Conservation (phyloP, 306 rosid genomes). For the Cicer pinnatifidum region DNA sequence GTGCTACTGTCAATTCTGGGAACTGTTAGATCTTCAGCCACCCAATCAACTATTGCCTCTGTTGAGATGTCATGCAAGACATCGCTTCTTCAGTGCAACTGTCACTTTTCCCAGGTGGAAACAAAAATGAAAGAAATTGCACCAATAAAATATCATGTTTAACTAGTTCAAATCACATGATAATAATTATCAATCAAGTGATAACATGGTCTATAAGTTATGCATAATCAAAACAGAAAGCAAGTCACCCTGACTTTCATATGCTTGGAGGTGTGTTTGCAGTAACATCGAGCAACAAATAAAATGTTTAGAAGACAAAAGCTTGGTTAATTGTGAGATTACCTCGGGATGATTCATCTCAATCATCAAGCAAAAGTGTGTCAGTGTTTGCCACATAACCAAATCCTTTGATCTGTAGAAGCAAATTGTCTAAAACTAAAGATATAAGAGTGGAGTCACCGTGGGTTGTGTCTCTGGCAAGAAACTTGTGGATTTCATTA, state of each 20-base stretch:
- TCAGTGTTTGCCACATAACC: constrained; percentile 53
- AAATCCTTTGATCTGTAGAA: constrained; percentile 60
- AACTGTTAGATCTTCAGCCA: too few relatives aligned
- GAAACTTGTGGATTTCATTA: constrained; percentile 50
- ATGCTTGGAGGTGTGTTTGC: too few relatives aligned
- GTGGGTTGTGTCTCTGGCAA: constrained; percentile 60
- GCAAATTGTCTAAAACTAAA: constrained; percentile 55
- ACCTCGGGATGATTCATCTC: constrained; percentile 36
- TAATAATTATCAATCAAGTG: too few relatives aligned
- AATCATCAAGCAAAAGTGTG: constrained; percentile 41
- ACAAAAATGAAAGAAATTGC: too few relatives aligned
- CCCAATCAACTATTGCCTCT: too few relatives aligned
- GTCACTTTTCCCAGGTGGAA: too few relatives aligned
- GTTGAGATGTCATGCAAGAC: too few relatives aligned
- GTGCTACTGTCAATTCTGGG: constrained; percentile 46
- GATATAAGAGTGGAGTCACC: constrained; percentile 47
- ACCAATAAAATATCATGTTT: too few relatives aligned
- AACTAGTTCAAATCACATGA: too few relatives aligned
- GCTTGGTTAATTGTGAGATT: background rate
- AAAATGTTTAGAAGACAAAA: background rate
- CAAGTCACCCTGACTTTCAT: background rate
- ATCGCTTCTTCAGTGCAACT: too few relatives aligned
- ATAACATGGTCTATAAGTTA: too few relatives aligned
- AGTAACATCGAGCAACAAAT: too few relatives aligned
- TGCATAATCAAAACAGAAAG: background rate